A percentile compares a stretch with the other conserved stretches of the same genome.
phyloP scores from a whole-genome alignment of 2,329 filamentous ascomycete genomes.

The Lomentospora prolificans region DNA sequence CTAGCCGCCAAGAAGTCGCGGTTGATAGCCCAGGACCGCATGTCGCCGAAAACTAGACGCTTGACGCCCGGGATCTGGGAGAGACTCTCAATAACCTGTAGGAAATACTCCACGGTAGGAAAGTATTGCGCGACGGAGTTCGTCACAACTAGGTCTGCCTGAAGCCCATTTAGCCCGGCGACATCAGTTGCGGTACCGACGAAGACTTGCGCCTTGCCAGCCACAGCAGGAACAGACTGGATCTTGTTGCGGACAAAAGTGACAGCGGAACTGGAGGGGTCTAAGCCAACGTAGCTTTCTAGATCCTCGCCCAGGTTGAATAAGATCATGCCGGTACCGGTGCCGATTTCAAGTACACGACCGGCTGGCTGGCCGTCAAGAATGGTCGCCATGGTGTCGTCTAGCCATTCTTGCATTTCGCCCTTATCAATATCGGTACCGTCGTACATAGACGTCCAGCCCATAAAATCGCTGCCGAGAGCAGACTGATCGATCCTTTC shows the following conservation, averaged over 20 bases:
- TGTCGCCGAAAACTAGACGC: conserved; percentile 14
- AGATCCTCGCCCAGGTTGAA: conserved; percentile 17
- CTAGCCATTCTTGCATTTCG: conserved; percentile 23
- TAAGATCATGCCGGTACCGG: conserved; percentile 21
- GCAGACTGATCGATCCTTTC: background rate
- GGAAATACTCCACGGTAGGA: conserved; percentile 17
- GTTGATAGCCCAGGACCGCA: conserved; percentile 13
- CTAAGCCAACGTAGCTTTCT: conserved; percentile 19
- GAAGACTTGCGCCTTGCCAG: conserved; percentile 9
- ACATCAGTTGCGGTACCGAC: background rate
- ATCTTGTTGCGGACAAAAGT: conserved; percentile 13
- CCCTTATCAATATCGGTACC: conserved; percentile 16
- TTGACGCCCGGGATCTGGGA: conserved; percentile 6
- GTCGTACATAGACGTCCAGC: conserved; percentile 24
- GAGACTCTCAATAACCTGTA: conserved; percentile 12
- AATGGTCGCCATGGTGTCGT: conserved; percentile 18
- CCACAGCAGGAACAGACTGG: conserved; percentile 9
- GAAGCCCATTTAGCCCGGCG: conserved; percentile 10
- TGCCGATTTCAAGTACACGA: conserved; percentile 20
- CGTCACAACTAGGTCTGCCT: conserved; percentile 15
- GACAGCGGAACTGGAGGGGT: conserved; percentile 16
- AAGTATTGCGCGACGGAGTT: conserved; percentile 22
- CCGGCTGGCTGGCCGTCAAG: conserved; percentile 10
- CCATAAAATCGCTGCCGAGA: conserved; percentile 14
- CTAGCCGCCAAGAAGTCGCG: conserved; percentile 12